phyloP scores from a whole-genome alignment of 352 stramenopile species.

The Phytophthora brassicae region DNA sequence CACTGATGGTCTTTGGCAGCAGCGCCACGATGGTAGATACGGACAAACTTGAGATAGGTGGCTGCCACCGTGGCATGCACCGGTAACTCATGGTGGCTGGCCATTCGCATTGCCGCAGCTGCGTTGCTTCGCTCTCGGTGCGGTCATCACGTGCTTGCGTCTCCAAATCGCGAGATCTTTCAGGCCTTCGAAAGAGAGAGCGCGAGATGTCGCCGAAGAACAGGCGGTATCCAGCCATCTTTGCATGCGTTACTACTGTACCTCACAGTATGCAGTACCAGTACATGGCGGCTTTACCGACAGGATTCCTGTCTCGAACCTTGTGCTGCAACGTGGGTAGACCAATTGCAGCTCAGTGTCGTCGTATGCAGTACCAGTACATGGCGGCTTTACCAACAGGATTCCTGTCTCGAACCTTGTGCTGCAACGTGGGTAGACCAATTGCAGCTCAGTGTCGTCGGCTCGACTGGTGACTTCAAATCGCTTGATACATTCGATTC shows the following conservation, averaged over 20 bases:
- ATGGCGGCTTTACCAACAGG: no score
- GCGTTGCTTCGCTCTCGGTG: conserved; percentile 14
- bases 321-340: conserved; percentile 17
- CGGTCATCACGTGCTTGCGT: conserved; percentile 31
- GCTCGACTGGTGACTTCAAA: conserved; percentile 33
- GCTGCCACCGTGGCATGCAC: no score
- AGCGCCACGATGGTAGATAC: no score
- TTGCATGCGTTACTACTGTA: conserved; percentile 19
- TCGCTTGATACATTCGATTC: conserved; percentile 38
- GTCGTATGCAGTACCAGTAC: no score
- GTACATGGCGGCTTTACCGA: no score
- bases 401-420: no score
- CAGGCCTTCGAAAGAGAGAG: conserved; percentile 1
- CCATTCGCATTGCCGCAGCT: conserved; percentile 23
- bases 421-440: conserved; percentile 20
- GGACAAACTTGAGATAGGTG: no score
- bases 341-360: conserved; percentile 11
- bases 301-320: no score
- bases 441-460: conserved; percentile 3
- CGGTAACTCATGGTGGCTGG: no score
- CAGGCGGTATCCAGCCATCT: conserved; percentile 12
- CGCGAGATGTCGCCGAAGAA: conserved; percentile 20
- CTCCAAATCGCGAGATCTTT: conserved; percentile 35
- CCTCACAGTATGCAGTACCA: no score
- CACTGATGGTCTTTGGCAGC: no score